Evolutionary conservation across 2,329 filamentous ascomycete genomes (phyloP).

Genomic region (Colletotrichum sp.): DNA sequence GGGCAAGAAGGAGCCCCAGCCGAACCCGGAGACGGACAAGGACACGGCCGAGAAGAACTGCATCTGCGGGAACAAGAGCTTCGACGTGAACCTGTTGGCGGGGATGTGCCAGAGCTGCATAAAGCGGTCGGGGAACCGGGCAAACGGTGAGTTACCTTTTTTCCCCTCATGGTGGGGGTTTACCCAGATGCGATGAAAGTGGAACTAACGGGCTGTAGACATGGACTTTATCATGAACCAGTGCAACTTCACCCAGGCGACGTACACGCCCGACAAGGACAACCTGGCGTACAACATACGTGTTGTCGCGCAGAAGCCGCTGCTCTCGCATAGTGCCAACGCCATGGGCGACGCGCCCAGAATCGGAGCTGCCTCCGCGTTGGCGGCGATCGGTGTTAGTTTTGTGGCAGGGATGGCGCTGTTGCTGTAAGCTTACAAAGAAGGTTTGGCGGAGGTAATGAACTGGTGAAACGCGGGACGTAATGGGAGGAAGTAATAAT

Average conservation of each 20-base stretch:
- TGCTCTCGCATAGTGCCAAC: background rate
- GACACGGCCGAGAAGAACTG: slow-evolving; percentile 37
- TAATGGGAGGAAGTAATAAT: background rate
- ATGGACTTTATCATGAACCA: slow-evolving; percentile 38
- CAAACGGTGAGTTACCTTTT: slow-evolving; percentile 33
- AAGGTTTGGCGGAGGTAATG: background rate
- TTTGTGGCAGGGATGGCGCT: background rate
- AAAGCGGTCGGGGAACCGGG: slow-evolving; percentile 29
- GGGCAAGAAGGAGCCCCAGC: slow-evolving; percentile 19
- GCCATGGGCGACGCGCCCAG: background rate
- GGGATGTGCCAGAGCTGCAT: slow-evolving; percentile 45
- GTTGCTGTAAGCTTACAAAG: background rate
- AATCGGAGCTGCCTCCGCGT: background rate
- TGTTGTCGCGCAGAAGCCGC: slow-evolving; percentile 37
- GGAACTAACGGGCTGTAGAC: slow-evolving; percentile 27
- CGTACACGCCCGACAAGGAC: slow-evolving; percentile 35
- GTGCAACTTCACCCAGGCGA: slow-evolving; percentile 36
- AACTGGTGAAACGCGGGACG: background rate
- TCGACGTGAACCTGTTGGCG: slow-evolving; percentile 42
- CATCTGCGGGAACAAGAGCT: slow-evolving; percentile 43
- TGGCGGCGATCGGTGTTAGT: background rate
- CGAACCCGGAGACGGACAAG: slow-evolving; percentile 14
- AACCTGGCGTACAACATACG: slow-evolving; percentile 34
- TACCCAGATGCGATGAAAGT: too few relatives aligned
- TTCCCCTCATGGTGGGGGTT: background rate